Evolutionary conservation across 1,284 basidiomycete species (phyloP).

Genomic region (Ustilago trichophora): DNA sequence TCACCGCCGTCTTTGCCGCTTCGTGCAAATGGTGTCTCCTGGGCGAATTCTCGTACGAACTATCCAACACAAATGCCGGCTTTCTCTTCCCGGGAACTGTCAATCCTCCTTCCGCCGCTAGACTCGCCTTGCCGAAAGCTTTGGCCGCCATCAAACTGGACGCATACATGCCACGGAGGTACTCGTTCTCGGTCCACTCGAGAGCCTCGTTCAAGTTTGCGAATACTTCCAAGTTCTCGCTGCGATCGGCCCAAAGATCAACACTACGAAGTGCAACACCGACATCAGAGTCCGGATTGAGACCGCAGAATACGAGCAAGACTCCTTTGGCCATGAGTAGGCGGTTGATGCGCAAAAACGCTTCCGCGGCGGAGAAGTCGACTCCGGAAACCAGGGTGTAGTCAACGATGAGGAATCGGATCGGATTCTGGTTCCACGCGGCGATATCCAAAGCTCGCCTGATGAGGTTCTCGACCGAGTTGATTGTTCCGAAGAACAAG

Average conservation of each 20-base stretch:
- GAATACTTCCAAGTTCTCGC: constrained; percentile 75
- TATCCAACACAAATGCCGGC: constrained; percentile 68
- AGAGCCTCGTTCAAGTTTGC: constrained; percentile 86
- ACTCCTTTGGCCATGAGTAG: constrained; percentile 80
- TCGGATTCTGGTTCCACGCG: constrained; percentile 79
- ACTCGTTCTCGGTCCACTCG: constrained; percentile 76
- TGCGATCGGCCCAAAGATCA: constrained; percentile 73
- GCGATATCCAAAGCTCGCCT: constrained; percentile 78
- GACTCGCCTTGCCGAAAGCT: constrained; percentile 62
- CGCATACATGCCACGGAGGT: constrained; percentile 67
- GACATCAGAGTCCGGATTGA: constrained; percentile 65
- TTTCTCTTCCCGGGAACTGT: constrained; percentile 61
- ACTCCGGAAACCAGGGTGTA: constrained; percentile 85
- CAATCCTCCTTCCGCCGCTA: constrained; percentile 69
- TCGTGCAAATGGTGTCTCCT: constrained; percentile 78
- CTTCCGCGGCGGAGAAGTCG: constrained; percentile 94
- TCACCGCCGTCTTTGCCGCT: constrained; percentile 71
- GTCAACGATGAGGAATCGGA: constrained; percentile 75
- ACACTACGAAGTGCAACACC: constrained; percentile 68
- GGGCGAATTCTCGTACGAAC: constrained; percentile 78
- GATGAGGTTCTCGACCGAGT: constrained; percentile 81
- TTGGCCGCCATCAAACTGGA: constrained; percentile 63
- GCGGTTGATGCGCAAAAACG: constrained; percentile 89
- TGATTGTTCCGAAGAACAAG: constrained; percentile 95
- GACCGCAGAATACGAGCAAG: constrained; percentile 88